Evolutionary conservation across 345 rosid species (phyloP).

Genomic region (Rhizophora mangle): DNA sequence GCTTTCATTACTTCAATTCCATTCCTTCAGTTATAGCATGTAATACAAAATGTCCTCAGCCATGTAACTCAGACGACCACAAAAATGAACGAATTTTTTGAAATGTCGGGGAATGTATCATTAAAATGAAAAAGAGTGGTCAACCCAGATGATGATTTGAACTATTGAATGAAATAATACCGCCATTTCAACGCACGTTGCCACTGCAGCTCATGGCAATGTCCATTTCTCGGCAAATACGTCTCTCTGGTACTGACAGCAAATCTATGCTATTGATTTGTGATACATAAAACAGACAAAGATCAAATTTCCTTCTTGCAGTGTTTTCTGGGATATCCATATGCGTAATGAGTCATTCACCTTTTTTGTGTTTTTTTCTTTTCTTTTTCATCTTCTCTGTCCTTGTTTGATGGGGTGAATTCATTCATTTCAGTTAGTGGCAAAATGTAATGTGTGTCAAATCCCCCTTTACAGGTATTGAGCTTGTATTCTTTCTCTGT

Average conservation of each 20-base stretch:
- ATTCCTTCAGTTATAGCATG: too few species aligned
- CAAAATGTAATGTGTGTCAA: background rate
- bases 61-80: background rate
- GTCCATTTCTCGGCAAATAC: background rate
- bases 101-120: background rate
- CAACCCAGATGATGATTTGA: conserved; percentile 5
- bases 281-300: conserved; percentile 24
- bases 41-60: too few species aligned
- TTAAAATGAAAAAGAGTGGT: conserved; percentile 5
- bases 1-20: too few species aligned
- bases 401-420: background rate
- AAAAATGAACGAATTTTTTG: conserved; percentile 9
- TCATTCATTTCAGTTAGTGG: conserved; percentile 4
- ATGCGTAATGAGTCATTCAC: background rate
- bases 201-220: background rate
- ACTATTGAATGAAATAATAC: conserved; percentile 6
- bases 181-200: background rate
- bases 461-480: conserved; percentile 58
- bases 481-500: conserved; percentile 93
- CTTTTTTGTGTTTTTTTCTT: conserved; percentile 1
- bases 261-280: conserved; percentile 1
- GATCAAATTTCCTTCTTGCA: background rate
- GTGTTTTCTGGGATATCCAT: background rate
- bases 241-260: conserved; percentile 1
- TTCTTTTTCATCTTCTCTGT: background rate